Evolutionary conservation across 768 basidiomycete species (phyloP).

Genomic region (Leucocoprinus sp.): DNA sequence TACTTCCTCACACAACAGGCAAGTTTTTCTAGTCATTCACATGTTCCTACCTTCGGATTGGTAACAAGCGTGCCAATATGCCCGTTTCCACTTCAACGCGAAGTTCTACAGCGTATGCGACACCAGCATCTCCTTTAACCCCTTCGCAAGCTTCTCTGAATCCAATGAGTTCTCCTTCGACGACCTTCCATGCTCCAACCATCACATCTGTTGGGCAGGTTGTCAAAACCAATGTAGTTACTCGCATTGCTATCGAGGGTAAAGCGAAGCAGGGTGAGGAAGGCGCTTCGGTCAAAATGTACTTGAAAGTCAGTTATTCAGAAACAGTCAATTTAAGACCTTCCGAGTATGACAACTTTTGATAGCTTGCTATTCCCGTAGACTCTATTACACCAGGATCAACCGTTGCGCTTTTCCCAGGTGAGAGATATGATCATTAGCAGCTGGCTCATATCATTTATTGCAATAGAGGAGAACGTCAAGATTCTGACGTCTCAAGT

Average conservation of each 20-base stretch:
- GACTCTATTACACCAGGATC: slow-evolving; percentile 60
- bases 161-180: slow-evolving; percentile 19
- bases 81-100: slow-evolving; percentile 14
- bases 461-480: slow-evolving; percentile 61
- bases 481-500: slow-evolving; percentile 67
- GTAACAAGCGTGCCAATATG: slow-evolving; percentile 7
- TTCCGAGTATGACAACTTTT: slow-evolving; percentile 1
- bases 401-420: slow-evolving; percentile 66
- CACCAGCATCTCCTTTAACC: slow-evolving; percentile 12
- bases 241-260: slow-evolving; percentile 68
- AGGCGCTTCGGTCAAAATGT: slow-evolving; percentile 63
- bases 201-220: slow-evolving; percentile 33
- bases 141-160: slow-evolving; percentile 17
- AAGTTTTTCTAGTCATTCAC: background rate
- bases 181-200: slow-evolving; percentile 37
- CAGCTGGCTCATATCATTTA: background rate
- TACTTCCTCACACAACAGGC: background rate
- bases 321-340: background rate
- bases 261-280: slow-evolving; percentile 59
- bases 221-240: slow-evolving; percentile 58
- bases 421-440: slow-evolving; percentile 26
- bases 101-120: slow-evolving; percentile 2
- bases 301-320: slow-evolving; percentile 54
- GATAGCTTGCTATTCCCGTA: slow-evolving; percentile 58
- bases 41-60: background rate